Percentiles rank a stretch among this genome's conserved stretches.
Conservation (phyloP, 805 yeast genomes). For the Wickerhamomyces queroliae region DNA sequence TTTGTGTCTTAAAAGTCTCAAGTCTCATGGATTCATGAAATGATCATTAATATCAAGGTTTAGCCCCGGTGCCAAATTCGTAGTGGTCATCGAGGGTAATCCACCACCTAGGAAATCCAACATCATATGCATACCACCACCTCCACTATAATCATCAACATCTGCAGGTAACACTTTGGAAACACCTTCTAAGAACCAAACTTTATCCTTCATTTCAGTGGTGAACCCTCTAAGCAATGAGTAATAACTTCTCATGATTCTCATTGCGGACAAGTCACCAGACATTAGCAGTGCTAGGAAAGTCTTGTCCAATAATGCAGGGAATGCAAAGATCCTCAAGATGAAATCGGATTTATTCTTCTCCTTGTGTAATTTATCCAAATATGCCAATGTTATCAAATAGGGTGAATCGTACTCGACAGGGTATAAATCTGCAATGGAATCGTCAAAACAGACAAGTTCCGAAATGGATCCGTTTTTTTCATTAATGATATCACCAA, state of each 20-base stretch:
- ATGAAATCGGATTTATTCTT: constrained; percentile 82
- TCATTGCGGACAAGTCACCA: constrained; percentile 84
- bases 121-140: constrained; percentile 93
- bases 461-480: constrained; percentile 41
- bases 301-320: constrained; percentile 81
- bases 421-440: constrained; percentile 81
- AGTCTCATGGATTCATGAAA: constrained; percentile 21
- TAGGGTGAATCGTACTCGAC: constrained; percentile 81
- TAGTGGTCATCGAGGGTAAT: constrained; percentile 40
- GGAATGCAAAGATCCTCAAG: constrained; percentile 83
- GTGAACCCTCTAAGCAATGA: constrained; percentile 76
- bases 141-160: constrained; percentile 85
- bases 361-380: constrained; percentile 79
- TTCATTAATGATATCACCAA: constrained; percentile 55
- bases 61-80: constrained; percentile 26
- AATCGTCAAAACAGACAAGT: constrained; percentile 78
- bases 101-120: constrained; percentile 78
- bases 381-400: constrained; percentile 77
- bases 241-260: constrained; percentile 87
- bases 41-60: constrained; percentile 23
- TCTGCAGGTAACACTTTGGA: constrained; percentile 85
- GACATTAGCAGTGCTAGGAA: constrained; percentile 73
- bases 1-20: too few relatives aligned
- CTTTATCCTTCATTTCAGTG: constrained; percentile 79
- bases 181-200: constrained; percentile 93